Percentiles rank a stretch among this genome's conserved stretches.
These are phyloP conservation scores for Capsicum pubescens DNA, from an alignment of 257 asterid genomes.

Conservation along the genomic window DNA sequence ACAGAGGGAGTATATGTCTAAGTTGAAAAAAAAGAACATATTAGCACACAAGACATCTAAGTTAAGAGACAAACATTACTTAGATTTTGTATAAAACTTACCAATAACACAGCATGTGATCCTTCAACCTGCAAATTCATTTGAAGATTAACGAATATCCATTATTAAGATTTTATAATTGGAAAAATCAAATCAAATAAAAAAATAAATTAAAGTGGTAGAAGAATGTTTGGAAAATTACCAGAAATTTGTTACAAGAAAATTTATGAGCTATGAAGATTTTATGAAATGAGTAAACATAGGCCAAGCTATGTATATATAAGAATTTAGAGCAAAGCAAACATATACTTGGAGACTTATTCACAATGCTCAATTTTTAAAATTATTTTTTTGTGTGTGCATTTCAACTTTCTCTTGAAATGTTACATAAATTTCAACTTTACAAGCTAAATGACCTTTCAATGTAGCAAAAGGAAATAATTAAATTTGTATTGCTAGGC, in stretches of 20 bases:
- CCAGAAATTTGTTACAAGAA: background rate
- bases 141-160: background rate
- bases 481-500: background rate
- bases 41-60: too few relatives aligned
- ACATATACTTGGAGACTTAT: background rate
- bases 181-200: background rate
- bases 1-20: too few relatives aligned
- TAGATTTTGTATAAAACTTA: background rate
- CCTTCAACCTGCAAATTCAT: background rate
- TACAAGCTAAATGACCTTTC: conserved; percentile 24
- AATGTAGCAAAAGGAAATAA: conserved; percentile 10
- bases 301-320: conserved; percentile 16
- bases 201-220: background rate
- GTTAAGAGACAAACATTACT: too few relatives aligned
- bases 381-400: background rate
- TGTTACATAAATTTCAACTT: background rate
- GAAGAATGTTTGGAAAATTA: background rate
- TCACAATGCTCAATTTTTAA: background rate
- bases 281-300: background rate
- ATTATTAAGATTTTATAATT: background rate
- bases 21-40: too few relatives aligned
- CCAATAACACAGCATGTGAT: background rate
- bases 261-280: background rate
- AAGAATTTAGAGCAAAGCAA: background rate
- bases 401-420: background rate